These are phyloP conservation scores for Teratosphaeria nubilosa DNA, from an alignment of 2,329 filamentous ascomycete species.

Conservation along the genomic window DNA sequence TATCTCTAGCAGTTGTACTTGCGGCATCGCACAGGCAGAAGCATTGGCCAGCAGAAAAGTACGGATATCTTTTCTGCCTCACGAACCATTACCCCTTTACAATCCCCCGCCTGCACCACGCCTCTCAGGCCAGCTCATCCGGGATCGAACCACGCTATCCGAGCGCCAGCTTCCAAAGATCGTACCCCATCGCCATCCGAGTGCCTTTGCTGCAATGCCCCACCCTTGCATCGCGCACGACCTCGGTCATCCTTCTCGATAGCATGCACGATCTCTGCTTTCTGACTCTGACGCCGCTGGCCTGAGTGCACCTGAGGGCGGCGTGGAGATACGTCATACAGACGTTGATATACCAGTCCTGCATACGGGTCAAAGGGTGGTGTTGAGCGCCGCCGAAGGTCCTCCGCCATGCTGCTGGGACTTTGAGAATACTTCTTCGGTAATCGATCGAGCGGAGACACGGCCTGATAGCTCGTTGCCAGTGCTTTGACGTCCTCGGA, in stretches of 20 bases:
- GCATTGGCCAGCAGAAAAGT: too few relatives aligned
- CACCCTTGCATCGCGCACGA: not conserved
- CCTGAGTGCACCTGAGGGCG: not conserved
- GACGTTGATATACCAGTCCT: not conserved
- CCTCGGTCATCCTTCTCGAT: not conserved
- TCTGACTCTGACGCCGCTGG: not conserved
- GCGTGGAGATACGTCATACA: not conserved
- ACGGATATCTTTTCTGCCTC: too few relatives aligned
- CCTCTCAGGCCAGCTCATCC: too few relatives aligned
- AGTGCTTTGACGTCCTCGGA: not conserved
- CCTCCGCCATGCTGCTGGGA: not conserved
- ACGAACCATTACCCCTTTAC: too few relatives aligned
- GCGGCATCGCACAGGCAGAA: too few relatives aligned
- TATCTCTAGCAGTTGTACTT: too few relatives aligned
- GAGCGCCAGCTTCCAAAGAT: not conserved
- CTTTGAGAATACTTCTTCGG: not conserved
- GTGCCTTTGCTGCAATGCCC: not conserved
- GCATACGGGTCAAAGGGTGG: not conserved
- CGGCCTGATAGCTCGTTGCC: not conserved
- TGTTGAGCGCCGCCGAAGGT: not conserved
- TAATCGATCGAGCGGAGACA: not conserved
- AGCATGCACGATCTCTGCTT: not conserved
- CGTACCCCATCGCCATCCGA: not conserved
- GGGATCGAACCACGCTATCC: not conserved
- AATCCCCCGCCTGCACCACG: too few relatives aligned